phyloP scores from a whole-genome alignment of 495 filamentous ascomycete genomes.

The Tuber magnatum region DNA sequence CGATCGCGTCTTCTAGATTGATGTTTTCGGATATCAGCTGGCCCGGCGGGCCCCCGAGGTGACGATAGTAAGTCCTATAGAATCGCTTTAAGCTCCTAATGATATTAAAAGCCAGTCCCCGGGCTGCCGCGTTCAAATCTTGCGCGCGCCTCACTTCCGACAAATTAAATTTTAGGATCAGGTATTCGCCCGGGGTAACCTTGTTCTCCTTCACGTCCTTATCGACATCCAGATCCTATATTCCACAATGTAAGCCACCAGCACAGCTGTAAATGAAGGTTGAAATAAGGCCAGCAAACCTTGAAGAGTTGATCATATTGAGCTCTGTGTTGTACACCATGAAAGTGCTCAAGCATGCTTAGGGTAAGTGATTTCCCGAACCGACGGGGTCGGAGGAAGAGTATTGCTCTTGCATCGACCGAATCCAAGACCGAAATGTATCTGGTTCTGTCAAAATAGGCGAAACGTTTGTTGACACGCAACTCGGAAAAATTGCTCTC shows the following conservation, averaged over 20 bases:
- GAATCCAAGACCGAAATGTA: too few relatives aligned
- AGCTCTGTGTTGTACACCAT: background rate
- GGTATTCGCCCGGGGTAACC: constrained; percentile 1
- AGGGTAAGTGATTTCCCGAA: background rate
- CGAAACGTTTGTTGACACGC: too few relatives aligned
- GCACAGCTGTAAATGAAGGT: too few relatives aligned
- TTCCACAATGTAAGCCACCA: too few relatives aligned
- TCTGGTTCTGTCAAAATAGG: too few relatives aligned
- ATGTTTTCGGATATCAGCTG: constrained; percentile 6
- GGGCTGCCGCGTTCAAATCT: background rate
- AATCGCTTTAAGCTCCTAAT: background rate
- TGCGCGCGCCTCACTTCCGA: background rate
- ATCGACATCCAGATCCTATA: constrained; percentile 9
- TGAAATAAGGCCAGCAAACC: too few relatives aligned
- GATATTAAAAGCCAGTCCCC: background rate
- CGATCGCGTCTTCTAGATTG: background rate
- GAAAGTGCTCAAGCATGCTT: constrained; percentile 5
- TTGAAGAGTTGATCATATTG: too few relatives aligned
- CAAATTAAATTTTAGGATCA: constrained; percentile 7
- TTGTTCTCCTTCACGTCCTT: background rate
- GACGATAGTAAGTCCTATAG: background rate
- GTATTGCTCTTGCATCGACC: too few relatives aligned
- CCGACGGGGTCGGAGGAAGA: background rate
- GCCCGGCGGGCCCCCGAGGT: background rate
- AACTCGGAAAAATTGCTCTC: too few relatives aligned